Conservation (phyloP, 2,329 filamentous ascomycete genomes). For the Xylaria sp. region DNA sequence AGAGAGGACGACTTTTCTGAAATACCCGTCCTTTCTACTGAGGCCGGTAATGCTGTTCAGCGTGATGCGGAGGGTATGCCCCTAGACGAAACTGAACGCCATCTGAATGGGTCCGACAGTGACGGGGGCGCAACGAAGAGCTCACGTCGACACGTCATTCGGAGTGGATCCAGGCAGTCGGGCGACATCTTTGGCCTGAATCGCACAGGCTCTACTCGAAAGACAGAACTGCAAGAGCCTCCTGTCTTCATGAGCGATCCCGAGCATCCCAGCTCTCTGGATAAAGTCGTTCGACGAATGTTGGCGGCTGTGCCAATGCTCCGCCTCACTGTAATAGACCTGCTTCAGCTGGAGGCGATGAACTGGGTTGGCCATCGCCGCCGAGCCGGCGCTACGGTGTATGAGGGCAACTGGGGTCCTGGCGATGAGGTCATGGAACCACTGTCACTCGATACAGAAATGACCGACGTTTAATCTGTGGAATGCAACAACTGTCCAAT, state of each 20-base stretch:
- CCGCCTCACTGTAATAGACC: conserved; percentile 68
- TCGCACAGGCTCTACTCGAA: conserved; percentile 44
- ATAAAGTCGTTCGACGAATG: conserved; percentile 83
- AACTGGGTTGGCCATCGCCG: conserved; percentile 74
- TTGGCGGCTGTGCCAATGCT: conserved; percentile 67
- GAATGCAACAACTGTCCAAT: conserved; percentile 14
- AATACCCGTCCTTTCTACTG: conserved; percentile 83
- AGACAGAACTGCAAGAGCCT: conserved; percentile 53
- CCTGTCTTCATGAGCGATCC: conserved; percentile 86
- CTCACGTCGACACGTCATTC: conserved; percentile 26
- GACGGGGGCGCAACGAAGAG: conserved; percentile 23
- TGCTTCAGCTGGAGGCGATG: conserved; percentile 68
- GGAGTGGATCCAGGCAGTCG: conserved; percentile 28
- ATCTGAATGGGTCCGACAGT: conserved; percentile 31
- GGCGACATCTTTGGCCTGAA: conserved; percentile 43
- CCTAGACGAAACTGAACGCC: conserved; percentile 40
- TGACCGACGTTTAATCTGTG: conserved; percentile 49
- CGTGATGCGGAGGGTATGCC: conserved; percentile 72
- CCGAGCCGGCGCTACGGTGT: conserved; percentile 86
- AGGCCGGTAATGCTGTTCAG: conserved; percentile 62
- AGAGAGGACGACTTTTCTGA: conserved; percentile 85
- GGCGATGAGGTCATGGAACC: conserved; percentile 45
- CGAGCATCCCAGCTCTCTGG: conserved; percentile 67
- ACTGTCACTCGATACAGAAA: conserved; percentile 47
- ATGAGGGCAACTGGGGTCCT: conserved; percentile 93